Evolutionary conservation across 768 basidiomycete species (phyloP), one percentile per base, ranked within the genome.

Genomic region (Cystofilobasidium ferigula): DNA sequence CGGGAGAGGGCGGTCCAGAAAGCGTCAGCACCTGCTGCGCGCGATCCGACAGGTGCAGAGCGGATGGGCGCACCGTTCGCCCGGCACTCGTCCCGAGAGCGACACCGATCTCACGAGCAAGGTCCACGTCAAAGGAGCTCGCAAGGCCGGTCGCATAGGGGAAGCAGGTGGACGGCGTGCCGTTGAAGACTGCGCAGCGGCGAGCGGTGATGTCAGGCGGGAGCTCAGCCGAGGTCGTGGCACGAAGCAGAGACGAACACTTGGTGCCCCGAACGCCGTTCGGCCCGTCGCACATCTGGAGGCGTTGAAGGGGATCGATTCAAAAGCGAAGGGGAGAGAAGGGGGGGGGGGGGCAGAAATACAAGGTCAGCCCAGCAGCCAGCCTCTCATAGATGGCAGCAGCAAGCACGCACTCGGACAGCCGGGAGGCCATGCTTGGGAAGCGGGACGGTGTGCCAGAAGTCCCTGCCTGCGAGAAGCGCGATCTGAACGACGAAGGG

Each of bases 101-200:
- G 14, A 63, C 74, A 36, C 85, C 86, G 40, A 82, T 81, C 57
- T 81, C 71, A 36, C 77, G 73, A 45, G 86, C 75, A 51, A 86
- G 78, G 8, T 83, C 81, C 24, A 78, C 75, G 72, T 87, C 84
- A 75, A 86, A 88, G 9, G 86, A 85, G 0, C 86, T 81, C 0
- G 82, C 86, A 69, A 88, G 78, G 14, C 84, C 81, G 1, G 87
- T 88, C 3, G 83, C 84, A 70, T 84, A 84, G 10, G 86, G 85
- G 43, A 87, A 72, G 72, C 85, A 84, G 73, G 84, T 81, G 5
- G 85, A 81, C 34, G 85, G 83, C 14, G 81, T 83, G 10, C 83
- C 78, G 26, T 83, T 80, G 73, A 86, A 85, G 69, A 71, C 67
- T 48, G 32, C 56, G n/a, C 12, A 51, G 16, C 40, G 9, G 47